Conservation (phyloP, 768 basidiomycete genomes). For the Naganishia friedmannii region DNA sequence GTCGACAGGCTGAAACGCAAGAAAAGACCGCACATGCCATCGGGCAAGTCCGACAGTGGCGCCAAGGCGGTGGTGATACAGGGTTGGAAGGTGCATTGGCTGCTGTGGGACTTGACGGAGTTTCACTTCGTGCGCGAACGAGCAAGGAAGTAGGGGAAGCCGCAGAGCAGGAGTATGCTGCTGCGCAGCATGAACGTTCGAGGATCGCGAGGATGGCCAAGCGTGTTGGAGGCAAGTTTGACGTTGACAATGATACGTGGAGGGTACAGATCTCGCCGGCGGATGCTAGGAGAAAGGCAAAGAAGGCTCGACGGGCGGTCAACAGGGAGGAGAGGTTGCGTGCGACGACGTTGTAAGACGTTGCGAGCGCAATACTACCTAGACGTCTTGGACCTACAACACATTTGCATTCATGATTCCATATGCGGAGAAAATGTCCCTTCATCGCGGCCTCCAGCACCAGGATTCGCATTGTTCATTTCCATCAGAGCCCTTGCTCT, state of each 20-base stretch:
- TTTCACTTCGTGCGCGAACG: slow-evolving; percentile 39
- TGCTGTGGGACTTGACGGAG: slow-evolving; percentile 38
- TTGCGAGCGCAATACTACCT: neutral
- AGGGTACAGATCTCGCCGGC: slow-evolving; percentile 25
- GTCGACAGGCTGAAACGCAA: slow-evolving; percentile 33
- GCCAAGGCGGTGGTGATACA: slow-evolving; percentile 39
- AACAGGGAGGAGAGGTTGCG: slow-evolving; percentile 31
- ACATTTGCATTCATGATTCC: neutral
- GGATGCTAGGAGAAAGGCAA: slow-evolving; percentile 23
- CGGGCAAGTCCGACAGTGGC: slow-evolving; percentile 40
- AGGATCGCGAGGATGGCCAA: slow-evolving; percentile 38
- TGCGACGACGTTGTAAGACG: slow-evolving; percentile 2
- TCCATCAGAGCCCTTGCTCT: too few species aligned
- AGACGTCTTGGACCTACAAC: neutral
- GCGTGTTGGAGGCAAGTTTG: slow-evolving; percentile 29
- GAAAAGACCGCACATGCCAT: slow-evolving; percentile 35
- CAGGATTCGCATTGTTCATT: too few species aligned
- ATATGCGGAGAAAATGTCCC: too few species aligned
- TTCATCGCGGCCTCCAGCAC: too few species aligned
- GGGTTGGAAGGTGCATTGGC: slow-evolving; percentile 36
- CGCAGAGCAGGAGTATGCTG: slow-evolving; percentile 40
- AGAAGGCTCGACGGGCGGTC: slow-evolving; percentile 21
- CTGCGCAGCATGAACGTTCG: slow-evolving; percentile 29
- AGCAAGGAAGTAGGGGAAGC: slow-evolving; percentile 45
- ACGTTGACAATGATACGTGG: slow-evolving; percentile 29